Evolutionary conservation across 2,329 filamentous ascomycete genomes (phyloP).

Genomic region (Raffaelea arxii): DNA sequence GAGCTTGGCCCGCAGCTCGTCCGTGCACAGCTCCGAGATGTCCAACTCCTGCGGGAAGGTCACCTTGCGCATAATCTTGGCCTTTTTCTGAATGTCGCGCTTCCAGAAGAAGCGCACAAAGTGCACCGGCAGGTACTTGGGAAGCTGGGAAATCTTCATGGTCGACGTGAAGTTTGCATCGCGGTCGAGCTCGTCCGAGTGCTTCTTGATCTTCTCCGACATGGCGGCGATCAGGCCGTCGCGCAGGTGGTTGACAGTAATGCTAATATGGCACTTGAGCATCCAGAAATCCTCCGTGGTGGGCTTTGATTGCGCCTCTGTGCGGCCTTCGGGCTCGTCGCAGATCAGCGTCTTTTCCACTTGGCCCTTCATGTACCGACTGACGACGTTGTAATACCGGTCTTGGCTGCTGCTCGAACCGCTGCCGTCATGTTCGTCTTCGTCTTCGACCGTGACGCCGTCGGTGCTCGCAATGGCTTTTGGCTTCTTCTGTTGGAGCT

Average conservation of each 20-base stretch:
- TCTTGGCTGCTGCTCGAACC: neutral
- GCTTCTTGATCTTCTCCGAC: slow-evolving; percentile 85
- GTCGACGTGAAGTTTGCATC: slow-evolving; percentile 83
- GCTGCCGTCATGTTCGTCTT: neutral
- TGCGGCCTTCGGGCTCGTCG: slow-evolving; percentile 69
- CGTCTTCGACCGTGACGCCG: slow-evolving; percentile 6
- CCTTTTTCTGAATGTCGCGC: slow-evolving; percentile 90
- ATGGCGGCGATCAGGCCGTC: slow-evolving; percentile 79
- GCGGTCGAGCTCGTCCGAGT: slow-evolving; percentile 64
- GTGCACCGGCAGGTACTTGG: slow-evolving; percentile 93
- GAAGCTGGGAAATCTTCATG: slow-evolving; percentile 79
- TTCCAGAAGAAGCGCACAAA: slow-evolving; percentile 99
- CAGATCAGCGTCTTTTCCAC: slow-evolving; percentile 74
- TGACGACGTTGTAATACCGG: slow-evolving; percentile 57
- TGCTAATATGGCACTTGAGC: slow-evolving; percentile 90
- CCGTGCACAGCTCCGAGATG: slow-evolving; percentile 88
- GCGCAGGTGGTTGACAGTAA: slow-evolving; percentile 75
- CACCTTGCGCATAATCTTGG: slow-evolving; percentile 98
- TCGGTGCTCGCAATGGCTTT: neutral
- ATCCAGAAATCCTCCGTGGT: slow-evolving; percentile 75
- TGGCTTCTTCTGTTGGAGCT: too few relatives aligned
- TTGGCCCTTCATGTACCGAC: slow-evolving; percentile 79
- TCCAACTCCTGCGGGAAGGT: slow-evolving; percentile 92
- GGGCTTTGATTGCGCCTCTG: slow-evolving; percentile 60
- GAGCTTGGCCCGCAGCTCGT: slow-evolving; percentile 72